A percentile compares a stretch with the other conserved stretches of the same genome.
These are phyloP conservation scores for Geotrichum citri-aurantii DNA, from an alignment of 1,139 yeast genomes.

Conservation along the genomic window DNA sequence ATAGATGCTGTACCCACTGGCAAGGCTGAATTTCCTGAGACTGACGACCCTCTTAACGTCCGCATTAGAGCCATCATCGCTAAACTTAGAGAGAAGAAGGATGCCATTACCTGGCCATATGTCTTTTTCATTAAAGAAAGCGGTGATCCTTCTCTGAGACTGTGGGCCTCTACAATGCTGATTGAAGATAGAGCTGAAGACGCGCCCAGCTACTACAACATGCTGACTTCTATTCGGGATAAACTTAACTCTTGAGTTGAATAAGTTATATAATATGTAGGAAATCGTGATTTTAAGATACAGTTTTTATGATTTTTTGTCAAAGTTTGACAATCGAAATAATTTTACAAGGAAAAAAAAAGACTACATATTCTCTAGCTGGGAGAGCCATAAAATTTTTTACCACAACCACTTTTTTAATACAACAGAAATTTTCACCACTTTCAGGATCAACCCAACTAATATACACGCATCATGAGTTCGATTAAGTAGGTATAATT, in stretches of 20 bases:
- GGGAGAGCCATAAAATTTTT: constrained; percentile 2
- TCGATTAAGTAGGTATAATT: constrained; percentile 4
- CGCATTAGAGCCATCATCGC: constrained; percentile 78
- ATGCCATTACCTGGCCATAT: constrained; percentile 70
- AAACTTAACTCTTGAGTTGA: constrained; percentile 36
- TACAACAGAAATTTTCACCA: background rate
- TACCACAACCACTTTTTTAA: background rate
- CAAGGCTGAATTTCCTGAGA: constrained; percentile 76
- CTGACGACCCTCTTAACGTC: constrained; percentile 70
- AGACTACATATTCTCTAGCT: background rate
- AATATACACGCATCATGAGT: constrained; percentile 5
- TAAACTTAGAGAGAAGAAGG: constrained; percentile 72
- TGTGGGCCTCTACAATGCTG: constrained; percentile 87
- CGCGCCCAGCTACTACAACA: constrained; percentile 77
- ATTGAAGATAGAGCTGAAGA: constrained; percentile 83
- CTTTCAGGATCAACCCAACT: background rate
- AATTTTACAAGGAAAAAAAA: background rate
- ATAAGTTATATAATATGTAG: constrained; percentile 27
- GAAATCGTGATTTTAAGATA: background rate
- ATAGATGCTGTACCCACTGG: constrained; percentile 70
- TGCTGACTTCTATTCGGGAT: constrained; percentile 57
- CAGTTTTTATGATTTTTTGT: background rate
- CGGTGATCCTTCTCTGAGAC: constrained; percentile 80
- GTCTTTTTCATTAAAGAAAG: constrained; percentile 87
- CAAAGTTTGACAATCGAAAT: background rate